Percentiles rank a stretch among this genome's conserved stretches.
phyloP scores from a whole-genome alignment of 2,329 filamentous ascomycete genomes.

The Aspergillus sp. region DNA sequence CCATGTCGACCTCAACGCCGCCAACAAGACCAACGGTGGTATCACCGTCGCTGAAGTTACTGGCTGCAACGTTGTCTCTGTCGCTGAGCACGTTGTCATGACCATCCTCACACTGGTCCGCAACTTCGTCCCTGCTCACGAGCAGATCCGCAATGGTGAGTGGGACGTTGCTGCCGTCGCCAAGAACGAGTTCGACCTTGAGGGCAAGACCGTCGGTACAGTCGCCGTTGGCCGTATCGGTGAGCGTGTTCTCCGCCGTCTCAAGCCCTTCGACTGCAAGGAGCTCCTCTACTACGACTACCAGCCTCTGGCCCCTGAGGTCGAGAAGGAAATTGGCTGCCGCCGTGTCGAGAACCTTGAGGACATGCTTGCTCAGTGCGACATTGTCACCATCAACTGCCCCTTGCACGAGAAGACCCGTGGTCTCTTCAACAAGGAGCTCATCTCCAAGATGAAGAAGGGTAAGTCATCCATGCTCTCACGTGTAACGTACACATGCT shows the following conservation, averaged over 20 bases:
- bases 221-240: constrained; percentile 96
- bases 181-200: constrained; percentile 97
- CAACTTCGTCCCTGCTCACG: constrained; percentile 97
- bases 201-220: constrained; percentile 95
- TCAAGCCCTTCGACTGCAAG: constrained; percentile 99
- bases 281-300: constrained; percentile 99
- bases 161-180: constrained; percentile 95
- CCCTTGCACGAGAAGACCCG: constrained; percentile 96
- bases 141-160: constrained; percentile 79
- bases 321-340: constrained; percentile 93
- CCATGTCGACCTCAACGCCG: constrained; percentile 93
- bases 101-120: constrained; percentile 92
- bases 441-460: constrained; percentile 98
- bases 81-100: constrained; percentile 99
- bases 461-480: constrained; percentile 45
- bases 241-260: constrained; percentile 90
- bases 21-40: constrained; percentile 97
- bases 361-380: constrained; percentile 90
- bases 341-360: constrained; percentile 81
- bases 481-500: constrained; percentile 4
- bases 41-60: constrained; percentile 97
- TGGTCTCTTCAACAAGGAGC: constrained; percentile 96
- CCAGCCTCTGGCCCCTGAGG: constrained; percentile 80
- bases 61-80: constrained; percentile 95
- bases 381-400: constrained; percentile 99